A percentile compares a stretch with the other conserved stretches of the same genome.
Conservation (phyloP, 2,329 filamentous ascomycete species). For the Cadophora sp. region DNA sequence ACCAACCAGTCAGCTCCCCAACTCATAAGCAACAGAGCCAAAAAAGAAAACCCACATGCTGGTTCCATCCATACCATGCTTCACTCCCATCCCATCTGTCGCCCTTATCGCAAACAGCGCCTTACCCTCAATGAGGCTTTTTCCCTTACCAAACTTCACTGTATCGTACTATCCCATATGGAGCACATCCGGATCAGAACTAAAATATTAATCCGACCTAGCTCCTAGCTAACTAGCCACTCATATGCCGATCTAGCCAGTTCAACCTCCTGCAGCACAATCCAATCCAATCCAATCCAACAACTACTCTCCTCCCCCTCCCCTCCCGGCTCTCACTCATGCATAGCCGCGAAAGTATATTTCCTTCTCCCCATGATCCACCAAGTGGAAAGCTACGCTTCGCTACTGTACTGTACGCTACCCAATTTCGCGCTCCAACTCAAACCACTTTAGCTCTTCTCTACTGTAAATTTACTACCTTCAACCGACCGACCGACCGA, state of each 20-base stretch:
- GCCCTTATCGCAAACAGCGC: too few species aligned
- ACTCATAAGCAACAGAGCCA: neutral
- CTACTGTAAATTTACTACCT: too few species aligned
- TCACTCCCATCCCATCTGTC: too few species aligned
- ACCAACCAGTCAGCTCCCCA: neutral
- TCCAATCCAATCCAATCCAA: too few species aligned
- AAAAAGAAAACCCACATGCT: neutral
- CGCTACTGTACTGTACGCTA: too few species aligned
- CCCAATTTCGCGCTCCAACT: too few species aligned
- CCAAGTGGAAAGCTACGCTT: too few species aligned
- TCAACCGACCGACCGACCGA: too few species aligned
- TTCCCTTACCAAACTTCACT: neutral
- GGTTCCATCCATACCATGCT: neutral
- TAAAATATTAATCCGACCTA: too few species aligned
- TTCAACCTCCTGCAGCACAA: too few species aligned
- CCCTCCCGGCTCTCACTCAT: slow-evolving; percentile 9
- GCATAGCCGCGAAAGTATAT: slow-evolving; percentile 15
- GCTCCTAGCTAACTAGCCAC: neutral
- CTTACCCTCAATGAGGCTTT: neutral
- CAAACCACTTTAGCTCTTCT: too few species aligned
- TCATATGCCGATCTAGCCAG: neutral
- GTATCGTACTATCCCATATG: neutral
- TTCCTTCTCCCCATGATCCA: neutral
- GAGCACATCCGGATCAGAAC: too few species aligned
- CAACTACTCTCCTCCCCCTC: neutral